Evolutionary conservation across 441 rosid genomes (phyloP).

Genomic region (Populus hybrid): DNA sequence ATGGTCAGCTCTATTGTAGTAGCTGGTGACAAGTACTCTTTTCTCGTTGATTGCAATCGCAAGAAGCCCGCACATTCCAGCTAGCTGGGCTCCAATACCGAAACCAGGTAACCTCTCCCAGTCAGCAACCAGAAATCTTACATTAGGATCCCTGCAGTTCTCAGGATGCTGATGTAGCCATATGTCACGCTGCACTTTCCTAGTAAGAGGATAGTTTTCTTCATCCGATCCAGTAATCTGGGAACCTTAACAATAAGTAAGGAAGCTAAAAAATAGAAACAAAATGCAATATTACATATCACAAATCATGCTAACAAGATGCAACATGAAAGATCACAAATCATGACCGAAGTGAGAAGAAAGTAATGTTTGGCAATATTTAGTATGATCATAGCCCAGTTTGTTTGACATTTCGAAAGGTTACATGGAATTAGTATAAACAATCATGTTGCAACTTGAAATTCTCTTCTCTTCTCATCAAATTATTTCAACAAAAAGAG

Average conservation of each 20-base stretch:
- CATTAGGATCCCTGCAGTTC: slow-evolving; percentile 52
- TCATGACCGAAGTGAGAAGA: background rate
- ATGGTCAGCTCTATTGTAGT: slow-evolving; percentile 91
- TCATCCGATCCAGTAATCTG: slow-evolving; percentile 82
- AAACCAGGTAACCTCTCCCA: slow-evolving; percentile 86
- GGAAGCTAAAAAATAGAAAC: background rate
- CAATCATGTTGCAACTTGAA: background rate
- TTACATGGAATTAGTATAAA: background rate
- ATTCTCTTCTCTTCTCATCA: background rate
- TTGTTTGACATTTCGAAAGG: background rate
- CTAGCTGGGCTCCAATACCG: slow-evolving; percentile 91
- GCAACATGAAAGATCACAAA: background rate
- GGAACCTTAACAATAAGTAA: background rate
- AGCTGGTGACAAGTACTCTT: slow-evolving; percentile 60
- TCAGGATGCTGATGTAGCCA: slow-evolving; percentile 93
- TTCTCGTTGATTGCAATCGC: slow-evolving; percentile 75
- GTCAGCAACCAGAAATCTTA: slow-evolving; percentile 78
- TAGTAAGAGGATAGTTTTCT: slow-evolving; percentile 83
- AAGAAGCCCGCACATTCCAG: slow-evolving; percentile 86
- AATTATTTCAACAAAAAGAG: too few species aligned
- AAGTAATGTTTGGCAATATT: background rate
- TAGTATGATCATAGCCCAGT: background rate
- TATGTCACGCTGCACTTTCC: slow-evolving; percentile 82
- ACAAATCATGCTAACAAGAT: too few species aligned
- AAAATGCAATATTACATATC: too few species aligned